A percentile compares a stretch with the other conserved stretches of the same genome.
These are phyloP conservation scores for Filosporella fistucella DNA, from an alignment of 495 filamentous ascomycete species.

Conservation along the genomic window DNA sequence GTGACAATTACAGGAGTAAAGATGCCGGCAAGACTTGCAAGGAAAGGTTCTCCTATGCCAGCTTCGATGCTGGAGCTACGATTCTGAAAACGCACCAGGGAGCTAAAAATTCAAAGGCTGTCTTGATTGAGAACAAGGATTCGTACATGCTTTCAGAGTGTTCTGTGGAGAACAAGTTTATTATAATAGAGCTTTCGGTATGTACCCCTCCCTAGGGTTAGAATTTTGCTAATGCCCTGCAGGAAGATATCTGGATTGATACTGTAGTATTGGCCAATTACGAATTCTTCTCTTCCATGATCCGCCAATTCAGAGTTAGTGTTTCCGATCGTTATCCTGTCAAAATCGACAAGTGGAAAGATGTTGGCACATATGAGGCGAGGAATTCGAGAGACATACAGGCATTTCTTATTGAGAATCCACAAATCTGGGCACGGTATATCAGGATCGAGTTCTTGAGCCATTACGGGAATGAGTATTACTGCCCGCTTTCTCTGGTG, in stretches of 20 bases:
- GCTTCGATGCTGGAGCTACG: constrained; percentile 92
- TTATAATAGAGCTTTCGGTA: constrained; percentile 74
- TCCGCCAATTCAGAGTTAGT: constrained; percentile 81
- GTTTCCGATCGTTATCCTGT: constrained; percentile 92
- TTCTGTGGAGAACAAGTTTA: constrained; percentile 80
- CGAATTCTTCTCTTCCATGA: constrained; percentile 97
- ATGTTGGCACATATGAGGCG: constrained; percentile 83
- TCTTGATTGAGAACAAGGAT: constrained; percentile 95
- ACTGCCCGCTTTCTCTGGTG: constrained; percentile 86
- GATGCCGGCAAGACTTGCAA: constrained; percentile 94
- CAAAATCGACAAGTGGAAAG: constrained; percentile 87
- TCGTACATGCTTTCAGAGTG: constrained; percentile 97
- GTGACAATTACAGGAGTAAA: constrained; percentile 63
- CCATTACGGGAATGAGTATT: constrained; percentile 95
- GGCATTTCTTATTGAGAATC: constrained; percentile 87
- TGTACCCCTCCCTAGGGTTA: not conserved
- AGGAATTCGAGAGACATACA: constrained; percentile 90
- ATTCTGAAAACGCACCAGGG: constrained; percentile 84
- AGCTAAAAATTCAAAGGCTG: constrained; percentile 77
- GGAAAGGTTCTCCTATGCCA: constrained; percentile 95
- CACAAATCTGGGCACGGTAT: constrained; percentile 93
- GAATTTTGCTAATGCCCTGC: constrained; percentile 31
- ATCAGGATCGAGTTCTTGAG: constrained; percentile 84
- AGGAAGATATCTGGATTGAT: constrained; percentile 90
- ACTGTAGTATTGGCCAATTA: constrained; percentile 96